Percentiles rank a stretch among this genome's conserved stretches.
Evolutionary conservation across 2,329 filamentous ascomycete species (phyloP).

Genomic region (Paecilomyces variotii): DNA sequence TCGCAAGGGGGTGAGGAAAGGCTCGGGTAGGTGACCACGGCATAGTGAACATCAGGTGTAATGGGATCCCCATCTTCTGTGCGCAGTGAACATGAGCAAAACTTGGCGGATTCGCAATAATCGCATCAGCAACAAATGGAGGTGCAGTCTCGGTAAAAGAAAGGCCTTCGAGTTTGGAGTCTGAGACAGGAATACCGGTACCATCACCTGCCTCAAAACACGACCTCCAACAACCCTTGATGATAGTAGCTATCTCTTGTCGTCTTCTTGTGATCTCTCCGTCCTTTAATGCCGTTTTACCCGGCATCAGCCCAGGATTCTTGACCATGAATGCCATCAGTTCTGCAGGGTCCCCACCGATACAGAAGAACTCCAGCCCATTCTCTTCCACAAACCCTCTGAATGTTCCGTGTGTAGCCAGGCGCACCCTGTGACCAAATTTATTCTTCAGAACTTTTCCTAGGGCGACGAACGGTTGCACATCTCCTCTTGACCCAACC

Average conservation of each 20-base stretch:
- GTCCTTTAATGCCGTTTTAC: conserved; percentile 64
- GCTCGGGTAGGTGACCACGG: conserved; percentile 80
- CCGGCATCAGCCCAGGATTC: conserved; percentile 77
- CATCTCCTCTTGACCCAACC: conserved; percentile 65
- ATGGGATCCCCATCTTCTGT: conserved; percentile 65
- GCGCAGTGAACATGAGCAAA: conserved; percentile 75
- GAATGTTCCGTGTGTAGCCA: conserved; percentile 66
- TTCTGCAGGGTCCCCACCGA: conserved; percentile 67
- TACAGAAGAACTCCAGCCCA: conserved; percentile 66
- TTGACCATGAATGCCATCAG: conserved; percentile 90
- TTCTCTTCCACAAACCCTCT: conserved; percentile 60
- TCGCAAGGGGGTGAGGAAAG: conserved; percentile 80
- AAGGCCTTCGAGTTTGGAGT: conserved; percentile 44
- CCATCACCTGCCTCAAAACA: conserved; percentile 75
- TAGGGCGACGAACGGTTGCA: conserved; percentile 67
- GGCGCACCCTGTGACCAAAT: conserved; percentile 62
- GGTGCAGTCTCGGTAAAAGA: conserved; percentile 35
- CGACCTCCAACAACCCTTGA: conserved; percentile 80
- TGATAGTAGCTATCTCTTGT: conserved; percentile 66
- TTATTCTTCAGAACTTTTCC: conserved; percentile 56
- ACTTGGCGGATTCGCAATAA: conserved; percentile 74
- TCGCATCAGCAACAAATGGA: conserved; percentile 81
- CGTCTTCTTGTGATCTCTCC: conserved; percentile 70
- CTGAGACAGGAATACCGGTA: conserved; percentile 41
- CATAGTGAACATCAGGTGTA: conserved; percentile 93